Base-by-base conservation (phyloP, 805 yeast genomes). In the Sugiyamaella valdiviana region DNA sequence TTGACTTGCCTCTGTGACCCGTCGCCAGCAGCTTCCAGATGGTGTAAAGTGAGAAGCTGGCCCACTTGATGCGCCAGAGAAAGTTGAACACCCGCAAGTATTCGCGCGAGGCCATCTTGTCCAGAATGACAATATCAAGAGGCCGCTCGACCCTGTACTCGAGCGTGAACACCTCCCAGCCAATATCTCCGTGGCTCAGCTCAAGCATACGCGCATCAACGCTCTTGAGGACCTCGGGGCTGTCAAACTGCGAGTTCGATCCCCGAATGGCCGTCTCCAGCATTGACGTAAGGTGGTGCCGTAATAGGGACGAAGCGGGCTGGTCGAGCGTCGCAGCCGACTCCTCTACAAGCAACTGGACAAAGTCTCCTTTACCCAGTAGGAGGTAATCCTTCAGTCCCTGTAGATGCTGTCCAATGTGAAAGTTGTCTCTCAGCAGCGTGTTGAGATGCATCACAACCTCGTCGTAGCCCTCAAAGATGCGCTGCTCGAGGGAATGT, bases 111-210 rank as follows among this genome's bases (percentile, higher is more conserved):
- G 66, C 71, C 51, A 58, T 66, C 41, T 62, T 71, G 49, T 77
- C 75, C 36, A 82, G 68, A 15, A 91, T 69, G 2, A 85, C 73
- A 22, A 75, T 69, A 6, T 78, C 71, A 39, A 84, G 62, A 0
- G 85, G 85, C 12, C 70, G 56, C 16, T 61, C 64, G 3, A 77
- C 62, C 17, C 63, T 60, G 63, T 85, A 93, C 60, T 89, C 97
- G 35, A 90, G 68, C 0, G 96, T 87, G 63, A 91, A 90, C 1
- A 85, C 88, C 61, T 90, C 95, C 96, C 96, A 90, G 0, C 96
- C 96, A 44, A 79, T 66, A 52, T 80, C 78, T 0, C 87, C 83
- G 56, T 82, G 86, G 2, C 82, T 82, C 43, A 83, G 67, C 50
- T 84, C 88, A 43, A 90, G 70, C 19, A 90, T 73, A 40, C 96